Evolutionary conservation across 2,329 filamentous ascomycete genomes (phyloP).

Genomic region (Calonectria hawksworthii): DNA sequence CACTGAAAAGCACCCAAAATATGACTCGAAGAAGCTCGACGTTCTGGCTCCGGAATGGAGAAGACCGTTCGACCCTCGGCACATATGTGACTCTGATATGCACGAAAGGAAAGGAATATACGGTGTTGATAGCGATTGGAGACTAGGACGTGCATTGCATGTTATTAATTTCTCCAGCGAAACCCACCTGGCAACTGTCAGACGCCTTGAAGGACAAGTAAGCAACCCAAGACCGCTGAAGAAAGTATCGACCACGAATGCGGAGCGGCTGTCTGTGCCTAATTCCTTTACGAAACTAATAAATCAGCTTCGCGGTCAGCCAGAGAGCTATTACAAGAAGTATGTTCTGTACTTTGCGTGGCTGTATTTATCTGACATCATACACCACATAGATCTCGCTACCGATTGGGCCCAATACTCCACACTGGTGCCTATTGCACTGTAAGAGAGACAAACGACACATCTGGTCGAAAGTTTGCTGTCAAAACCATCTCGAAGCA

Average conservation of each 20-base stretch:
- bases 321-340: neutral
- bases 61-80: neutral
- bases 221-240: neutral
- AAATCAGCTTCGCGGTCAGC: neutral
- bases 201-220: neutral
- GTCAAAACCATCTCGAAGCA: neutral
- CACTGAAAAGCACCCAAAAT: neutral
- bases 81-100: neutral
- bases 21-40: neutral
- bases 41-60: neutral
- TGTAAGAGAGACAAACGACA: neutral
- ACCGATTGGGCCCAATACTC: neutral
- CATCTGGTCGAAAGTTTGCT: neutral
- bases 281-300: neutral
- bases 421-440: neutral
- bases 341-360: neutral
- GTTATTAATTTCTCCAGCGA: neutral
- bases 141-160: neutral
- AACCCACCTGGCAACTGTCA: neutral
- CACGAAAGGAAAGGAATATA: neutral
- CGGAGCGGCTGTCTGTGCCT: neutral
- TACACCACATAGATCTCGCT: neutral
- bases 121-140: neutral
- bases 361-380: neutral
- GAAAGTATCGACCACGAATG: neutral